These are phyloP conservation scores for Linum tenue DNA, from an alignment of 345 rosid species.

Conservation along the genomic window DNA sequence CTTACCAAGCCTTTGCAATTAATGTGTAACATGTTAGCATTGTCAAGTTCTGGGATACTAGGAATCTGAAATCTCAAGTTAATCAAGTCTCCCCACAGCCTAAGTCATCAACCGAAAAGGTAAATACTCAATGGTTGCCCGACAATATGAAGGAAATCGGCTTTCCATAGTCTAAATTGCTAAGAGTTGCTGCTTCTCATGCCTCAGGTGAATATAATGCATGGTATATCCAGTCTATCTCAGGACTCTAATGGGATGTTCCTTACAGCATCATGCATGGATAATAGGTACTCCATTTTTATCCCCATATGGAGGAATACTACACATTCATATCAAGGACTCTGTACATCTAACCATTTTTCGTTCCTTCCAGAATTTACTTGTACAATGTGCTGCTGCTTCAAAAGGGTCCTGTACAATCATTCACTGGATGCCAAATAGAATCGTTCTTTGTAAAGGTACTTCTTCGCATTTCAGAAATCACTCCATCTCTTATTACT, in stretches of 20 bases:
- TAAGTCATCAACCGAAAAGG: constrained; percentile 45
- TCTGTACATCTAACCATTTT: constrained; percentile 4
- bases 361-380: constrained; percentile 42
- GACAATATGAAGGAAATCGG: background rate
- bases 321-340: background rate
- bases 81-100: constrained; percentile 54
- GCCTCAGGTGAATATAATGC: constrained; percentile 57
- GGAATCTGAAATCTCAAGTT: constrained; percentile 58
- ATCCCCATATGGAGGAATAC: too few species aligned
- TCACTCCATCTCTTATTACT: background rate
- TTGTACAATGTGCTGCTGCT: constrained; percentile 70
- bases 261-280: constrained; percentile 92
- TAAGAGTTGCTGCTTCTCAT: background rate
- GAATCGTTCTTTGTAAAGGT: constrained; percentile 91
- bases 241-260: constrained; percentile 71
- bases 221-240: constrained; percentile 79
- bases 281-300: constrained; percentile 43
- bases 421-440: constrained; percentile 65
- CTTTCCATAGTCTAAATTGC: background rate
- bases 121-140: constrained; percentile 15
- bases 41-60: constrained; percentile 80
- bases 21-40: constrained; percentile 30
- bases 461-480: constrained; percentile 7
- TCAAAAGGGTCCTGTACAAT: constrained; percentile 61
- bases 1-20: background rate